These are phyloP conservation scores for Tagetes erecta DNA, from an alignment of 129 eudicot genomes.

Conservation along the genomic window DNA sequence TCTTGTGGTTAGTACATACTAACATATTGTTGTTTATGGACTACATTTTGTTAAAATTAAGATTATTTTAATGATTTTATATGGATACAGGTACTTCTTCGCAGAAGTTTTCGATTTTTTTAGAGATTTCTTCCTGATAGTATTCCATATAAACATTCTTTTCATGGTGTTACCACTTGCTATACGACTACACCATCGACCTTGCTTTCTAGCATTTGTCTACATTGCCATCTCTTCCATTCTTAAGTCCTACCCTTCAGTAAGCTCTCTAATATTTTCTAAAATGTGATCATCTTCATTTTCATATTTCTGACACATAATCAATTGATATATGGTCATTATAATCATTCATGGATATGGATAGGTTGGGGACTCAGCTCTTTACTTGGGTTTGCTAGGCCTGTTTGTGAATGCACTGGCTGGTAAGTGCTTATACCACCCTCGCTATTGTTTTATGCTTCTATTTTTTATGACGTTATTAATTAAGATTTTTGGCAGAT, in stretches of 20 bases:
- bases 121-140: constrained; percentile 83
- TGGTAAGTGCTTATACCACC: constrained; percentile 39
- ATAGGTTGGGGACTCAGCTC: constrained; percentile 92
- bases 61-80: constrained; percentile 11
- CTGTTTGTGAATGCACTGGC: constrained; percentile 87
- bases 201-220: constrained; percentile 84
- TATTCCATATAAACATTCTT: constrained; percentile 80
- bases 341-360: not conserved
- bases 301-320: not conserved
- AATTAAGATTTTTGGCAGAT: constrained; percentile 52
- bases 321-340: not conserved
- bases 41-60: constrained; percentile 7
- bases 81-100: constrained; percentile 87
- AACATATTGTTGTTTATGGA: not conserved
- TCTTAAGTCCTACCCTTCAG: constrained; percentile 96
- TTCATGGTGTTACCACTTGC: constrained; percentile 94
- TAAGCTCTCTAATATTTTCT: constrained; percentile 30
- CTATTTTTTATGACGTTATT: constrained; percentile 5
- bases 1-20: constrained; percentile 60
- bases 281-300: not conserved
- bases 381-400: constrained; percentile 73
- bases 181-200: constrained; percentile 82
- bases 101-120: constrained; percentile 97
- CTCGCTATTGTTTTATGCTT: not conserved
- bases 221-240: constrained; percentile 82